Evolutionary conservation across 176 grass and related monocot species (phyloP).

Genomic region (Aegilops bicornis): DNA sequence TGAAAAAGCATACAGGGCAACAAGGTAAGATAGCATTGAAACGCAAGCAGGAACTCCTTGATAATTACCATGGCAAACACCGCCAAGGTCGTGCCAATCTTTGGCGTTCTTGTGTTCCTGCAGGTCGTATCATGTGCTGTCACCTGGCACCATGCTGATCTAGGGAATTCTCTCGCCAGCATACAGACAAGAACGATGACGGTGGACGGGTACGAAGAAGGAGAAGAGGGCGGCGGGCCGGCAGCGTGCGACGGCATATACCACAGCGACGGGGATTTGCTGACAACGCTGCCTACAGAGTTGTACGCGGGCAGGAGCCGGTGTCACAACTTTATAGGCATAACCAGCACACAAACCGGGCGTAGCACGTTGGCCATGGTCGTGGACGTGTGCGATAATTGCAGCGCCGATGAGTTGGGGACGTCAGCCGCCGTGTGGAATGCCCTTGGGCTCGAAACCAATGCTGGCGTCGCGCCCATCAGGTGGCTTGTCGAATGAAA

Average conservation of each 20-base stretch:
- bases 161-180: background rate
- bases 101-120: background rate
- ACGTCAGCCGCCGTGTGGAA: too few relatives aligned
- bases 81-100: background rate
- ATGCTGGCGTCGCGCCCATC: too few relatives aligned
- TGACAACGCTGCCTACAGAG: too few relatives aligned
- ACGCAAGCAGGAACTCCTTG: background rate
- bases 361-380: too few relatives aligned
- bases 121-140: background rate
- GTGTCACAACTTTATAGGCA: constrained; percentile 22
- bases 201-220: background rate
- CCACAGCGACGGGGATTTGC: too few relatives aligned
- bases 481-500: too few relatives aligned
- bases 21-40: background rate
- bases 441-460: too few relatives aligned
- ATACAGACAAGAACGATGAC: background rate
- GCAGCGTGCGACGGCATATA: too few relatives aligned
- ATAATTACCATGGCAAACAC: background rate
- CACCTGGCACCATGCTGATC: background rate
- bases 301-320: background rate
- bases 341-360: background rate
- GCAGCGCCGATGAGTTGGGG: too few relatives aligned
- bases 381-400: too few relatives aligned
- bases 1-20: background rate
- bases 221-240: background rate